Conservation (phyloP, 495 filamentous ascomycete species). For the Lepidopterella palustris region DNA sequence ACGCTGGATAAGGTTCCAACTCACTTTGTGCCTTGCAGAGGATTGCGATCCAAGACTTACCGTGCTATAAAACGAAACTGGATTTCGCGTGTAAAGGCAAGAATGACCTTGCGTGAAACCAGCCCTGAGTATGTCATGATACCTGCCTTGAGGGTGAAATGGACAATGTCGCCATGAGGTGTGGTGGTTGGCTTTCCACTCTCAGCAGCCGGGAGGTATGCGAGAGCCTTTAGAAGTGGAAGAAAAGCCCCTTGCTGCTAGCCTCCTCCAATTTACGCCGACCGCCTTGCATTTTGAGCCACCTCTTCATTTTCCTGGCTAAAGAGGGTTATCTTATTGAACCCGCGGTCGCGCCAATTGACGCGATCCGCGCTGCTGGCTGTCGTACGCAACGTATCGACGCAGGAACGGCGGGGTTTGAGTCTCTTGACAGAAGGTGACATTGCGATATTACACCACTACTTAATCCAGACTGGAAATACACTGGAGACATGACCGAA, state of each 20-base stretch:
- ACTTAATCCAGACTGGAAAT: not conserved
- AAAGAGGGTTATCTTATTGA: slow-evolving; percentile 3
- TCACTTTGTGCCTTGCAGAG: slow-evolving; percentile 26
- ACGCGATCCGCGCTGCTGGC: slow-evolving; percentile 2
- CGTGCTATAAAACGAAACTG: not conserved
- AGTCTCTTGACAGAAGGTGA: not conserved
- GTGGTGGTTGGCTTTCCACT: slow-evolving; percentile 7
- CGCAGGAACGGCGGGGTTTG: not conserved
- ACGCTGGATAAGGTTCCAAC: slow-evolving; percentile 10
- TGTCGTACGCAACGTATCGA: not conserved
- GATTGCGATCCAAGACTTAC: slow-evolving; percentile 8
- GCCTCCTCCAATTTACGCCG: not conserved
- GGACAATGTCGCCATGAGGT: not conserved
- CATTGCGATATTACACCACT: not conserved
- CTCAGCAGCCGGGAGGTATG: not conserved
- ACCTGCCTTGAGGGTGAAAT: not conserved
- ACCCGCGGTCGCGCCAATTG: not conserved
- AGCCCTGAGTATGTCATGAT: slow-evolving; percentile 9
- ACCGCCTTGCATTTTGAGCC: slow-evolving; percentile 1
- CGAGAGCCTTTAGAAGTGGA: not conserved
- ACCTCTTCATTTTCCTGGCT: not conserved
- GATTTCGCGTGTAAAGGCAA: slow-evolving; percentile 9
- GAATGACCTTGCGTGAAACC: slow-evolving; percentile 18
- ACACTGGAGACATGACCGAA: not conserved
- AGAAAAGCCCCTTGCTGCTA: not conserved